Evolutionary conservation across 805 yeast genomes (phyloP).

Genomic region (Yarrowia keelungensis): DNA sequence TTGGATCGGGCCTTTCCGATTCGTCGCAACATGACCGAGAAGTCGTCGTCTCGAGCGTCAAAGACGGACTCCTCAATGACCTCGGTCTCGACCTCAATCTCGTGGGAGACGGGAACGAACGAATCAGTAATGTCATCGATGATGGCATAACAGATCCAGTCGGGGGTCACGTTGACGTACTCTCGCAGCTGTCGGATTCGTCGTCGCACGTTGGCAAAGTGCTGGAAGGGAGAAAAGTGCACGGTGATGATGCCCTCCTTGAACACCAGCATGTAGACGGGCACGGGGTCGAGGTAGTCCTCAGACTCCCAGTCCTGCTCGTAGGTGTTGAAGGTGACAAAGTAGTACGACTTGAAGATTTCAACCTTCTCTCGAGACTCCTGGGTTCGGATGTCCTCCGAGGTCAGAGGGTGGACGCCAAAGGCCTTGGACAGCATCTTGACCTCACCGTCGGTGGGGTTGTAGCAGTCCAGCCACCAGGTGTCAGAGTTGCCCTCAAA

Average conservation of each 20-base stretch:
- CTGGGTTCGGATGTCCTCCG: constrained; percentile 96
- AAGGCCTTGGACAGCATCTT: constrained; percentile 89
- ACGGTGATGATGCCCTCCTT: constrained; percentile 65
- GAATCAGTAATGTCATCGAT: constrained; percentile 72
- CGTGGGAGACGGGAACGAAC: constrained; percentile 66
- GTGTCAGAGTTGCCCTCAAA: constrained; percentile 81
- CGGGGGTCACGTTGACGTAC: constrained; percentile 65
- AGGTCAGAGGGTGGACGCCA: constrained; percentile 96
- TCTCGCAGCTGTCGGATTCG: constrained; percentile 69
- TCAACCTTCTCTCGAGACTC: constrained; percentile 98
- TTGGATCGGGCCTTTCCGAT: constrained; percentile 90
- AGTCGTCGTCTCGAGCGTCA: constrained; percentile 75
- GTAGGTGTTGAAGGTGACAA: constrained; percentile 96
- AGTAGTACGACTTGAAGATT: constrained; percentile 85
- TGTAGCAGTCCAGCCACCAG: constrained; percentile 98
- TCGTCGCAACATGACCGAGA: constrained; percentile 72
- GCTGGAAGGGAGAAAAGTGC: constrained; percentile 66
- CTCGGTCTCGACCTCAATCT: constrained; percentile 68
- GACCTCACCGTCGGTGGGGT: constrained; percentile 97
- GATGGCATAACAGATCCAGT: constrained; percentile 71
- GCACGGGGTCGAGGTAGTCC: constrained; percentile 72
- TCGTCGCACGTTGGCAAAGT: constrained; percentile 66
- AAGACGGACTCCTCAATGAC: constrained; percentile 82
- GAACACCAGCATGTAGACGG: constrained; percentile 67
- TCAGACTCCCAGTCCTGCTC: constrained; percentile 84